Percentiles rank a stretch among this genome's conserved stretches.
These are phyloP conservation scores for Hyaloperonospora brassicae DNA, from an alignment of 352 stramenopile genomes.

Conservation along the genomic window DNA sequence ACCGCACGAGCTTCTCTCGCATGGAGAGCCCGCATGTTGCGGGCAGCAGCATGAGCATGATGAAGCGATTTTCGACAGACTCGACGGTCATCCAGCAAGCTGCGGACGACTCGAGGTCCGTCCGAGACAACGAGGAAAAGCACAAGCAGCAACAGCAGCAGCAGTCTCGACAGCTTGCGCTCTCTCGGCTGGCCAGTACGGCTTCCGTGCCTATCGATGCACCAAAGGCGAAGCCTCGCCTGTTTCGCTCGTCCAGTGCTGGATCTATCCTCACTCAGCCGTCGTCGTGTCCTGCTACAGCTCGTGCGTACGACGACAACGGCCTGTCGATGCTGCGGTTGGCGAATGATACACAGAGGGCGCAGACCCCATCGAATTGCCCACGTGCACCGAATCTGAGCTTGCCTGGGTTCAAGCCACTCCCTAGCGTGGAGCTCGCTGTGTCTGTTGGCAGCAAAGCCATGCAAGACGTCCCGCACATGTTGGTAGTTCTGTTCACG, in stretches of 20 bases:
- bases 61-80: constrained; percentile 68
- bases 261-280: constrained; percentile 51
- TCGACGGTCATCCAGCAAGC: constrained; percentile 50
- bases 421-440: constrained; percentile 55
- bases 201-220: constrained; percentile 20
- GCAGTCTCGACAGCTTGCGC: constrained; percentile 25
- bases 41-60: constrained; percentile 30
- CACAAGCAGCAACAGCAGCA: constrained; percentile 23
- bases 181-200: constrained; percentile 37
- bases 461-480: constrained; percentile 54
- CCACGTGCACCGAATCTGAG: constrained; percentile 54
- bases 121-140: constrained; percentile 38
- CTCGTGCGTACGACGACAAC: constrained; percentile 41
- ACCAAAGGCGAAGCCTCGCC: constrained; percentile 21
- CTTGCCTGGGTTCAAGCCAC: constrained; percentile 54
- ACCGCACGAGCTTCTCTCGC: constrained; percentile 28
- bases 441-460: constrained; percentile 71
- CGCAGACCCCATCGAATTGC: constrained; percentile 9
- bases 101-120: constrained; percentile 39
- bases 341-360: constrained; percentile 11
- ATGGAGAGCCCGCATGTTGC: constrained; percentile 25
- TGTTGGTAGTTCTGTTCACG: constrained; percentile 63
- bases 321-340: constrained; percentile 32
- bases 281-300: constrained; percentile 10
- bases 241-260: constrained; percentile 59